Percentiles rank a stretch among this genome's conserved stretches.
These are phyloP conservation scores for Dryas alaskensis DNA, from an alignment of 306 rosid species.

Conservation along the genomic window DNA sequence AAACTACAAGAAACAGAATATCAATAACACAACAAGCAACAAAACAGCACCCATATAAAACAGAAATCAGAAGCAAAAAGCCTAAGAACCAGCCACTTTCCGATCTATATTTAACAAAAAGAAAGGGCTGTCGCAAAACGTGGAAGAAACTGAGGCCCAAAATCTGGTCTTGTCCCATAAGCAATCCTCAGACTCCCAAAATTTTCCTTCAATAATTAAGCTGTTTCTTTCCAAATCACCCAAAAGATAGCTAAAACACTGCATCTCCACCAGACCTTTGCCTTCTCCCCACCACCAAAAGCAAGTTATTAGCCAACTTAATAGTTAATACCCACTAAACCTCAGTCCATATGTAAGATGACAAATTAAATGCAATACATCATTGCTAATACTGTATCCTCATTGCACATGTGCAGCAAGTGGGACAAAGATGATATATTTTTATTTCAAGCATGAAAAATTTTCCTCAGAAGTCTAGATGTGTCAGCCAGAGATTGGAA, in stretches of 20 bases:
- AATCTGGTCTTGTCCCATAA: neutral
- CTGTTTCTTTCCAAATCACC: neutral
- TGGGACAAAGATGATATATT: neutral
- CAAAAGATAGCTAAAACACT: neutral
- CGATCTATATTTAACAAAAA: neutral
- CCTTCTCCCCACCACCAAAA: neutral
- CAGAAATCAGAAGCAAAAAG: neutral
- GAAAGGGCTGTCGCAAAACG: neutral
- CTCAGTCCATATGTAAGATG: neutral
- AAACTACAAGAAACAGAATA: neutral
- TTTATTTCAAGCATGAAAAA: neutral
- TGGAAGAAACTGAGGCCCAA: neutral
- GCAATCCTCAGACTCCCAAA: neutral
- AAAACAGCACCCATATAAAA: neutral
- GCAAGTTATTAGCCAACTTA: neutral
- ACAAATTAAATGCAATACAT: neutral
- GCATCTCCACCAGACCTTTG: neutral
- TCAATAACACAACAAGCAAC: neutral
- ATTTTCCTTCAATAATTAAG: neutral
- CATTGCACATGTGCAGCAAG: neutral
- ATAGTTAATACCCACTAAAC: neutral
- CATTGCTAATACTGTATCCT: neutral
- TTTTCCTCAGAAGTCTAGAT: conserved; percentile 12
- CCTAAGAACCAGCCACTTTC: neutral
- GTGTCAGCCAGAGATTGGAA: neutral